phyloP scores from a whole-genome alignment of 805 yeast genomes.

The baker's yeast (Saccharomyces cerevisiae) region DNA sequence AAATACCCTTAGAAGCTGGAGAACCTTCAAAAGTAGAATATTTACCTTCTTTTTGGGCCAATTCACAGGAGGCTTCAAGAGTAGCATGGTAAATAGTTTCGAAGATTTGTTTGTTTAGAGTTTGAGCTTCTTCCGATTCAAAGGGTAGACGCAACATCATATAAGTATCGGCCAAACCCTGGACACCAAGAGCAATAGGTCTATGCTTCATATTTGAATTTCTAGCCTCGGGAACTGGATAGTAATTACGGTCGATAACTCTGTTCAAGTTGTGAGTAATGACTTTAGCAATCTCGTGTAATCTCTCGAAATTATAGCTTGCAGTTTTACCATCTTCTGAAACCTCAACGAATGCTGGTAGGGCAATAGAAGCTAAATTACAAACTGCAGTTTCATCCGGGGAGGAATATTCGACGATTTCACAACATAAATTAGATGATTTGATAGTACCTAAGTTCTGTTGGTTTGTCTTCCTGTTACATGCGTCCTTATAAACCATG shows the following conservation, averaged over 20 bases:
- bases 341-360: conserved; percentile 64
- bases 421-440: conserved; percentile 91
- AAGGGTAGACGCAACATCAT: conserved; percentile 75
- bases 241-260: conserved; percentile 76
- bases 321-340: conserved; percentile 38
- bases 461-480: conserved; percentile 82
- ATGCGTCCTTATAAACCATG: conserved; percentile 87
- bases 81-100: conserved; percentile 96
- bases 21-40: conserved; percentile 75
- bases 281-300: conserved; percentile 72
- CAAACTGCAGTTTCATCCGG: conserved; percentile 94
- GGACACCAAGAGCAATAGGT: conserved; percentile 97
- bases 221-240: conserved; percentile 75
- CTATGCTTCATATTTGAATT: conserved; percentile 73
- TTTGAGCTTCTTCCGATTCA: conserved; percentile 71
- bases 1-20: conserved; percentile 77
- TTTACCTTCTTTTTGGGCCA: conserved; percentile 61
- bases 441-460: conserved; percentile 87
- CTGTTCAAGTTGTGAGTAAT: conserved; percentile 70
- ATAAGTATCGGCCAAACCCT: conserved; percentile 89
- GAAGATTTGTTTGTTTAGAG: conserved; percentile 74
- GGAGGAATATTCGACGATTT: conserved; percentile 84
- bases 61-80: conserved; percentile 75
- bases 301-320: conserved; percentile 59
- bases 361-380: conserved; percentile 83